Percentiles rank a stretch among this genome's conserved stretches.
Evolutionary conservation across 768 basidiomycete species (phyloP).

Genomic region (Boletellus emodensis): DNA sequence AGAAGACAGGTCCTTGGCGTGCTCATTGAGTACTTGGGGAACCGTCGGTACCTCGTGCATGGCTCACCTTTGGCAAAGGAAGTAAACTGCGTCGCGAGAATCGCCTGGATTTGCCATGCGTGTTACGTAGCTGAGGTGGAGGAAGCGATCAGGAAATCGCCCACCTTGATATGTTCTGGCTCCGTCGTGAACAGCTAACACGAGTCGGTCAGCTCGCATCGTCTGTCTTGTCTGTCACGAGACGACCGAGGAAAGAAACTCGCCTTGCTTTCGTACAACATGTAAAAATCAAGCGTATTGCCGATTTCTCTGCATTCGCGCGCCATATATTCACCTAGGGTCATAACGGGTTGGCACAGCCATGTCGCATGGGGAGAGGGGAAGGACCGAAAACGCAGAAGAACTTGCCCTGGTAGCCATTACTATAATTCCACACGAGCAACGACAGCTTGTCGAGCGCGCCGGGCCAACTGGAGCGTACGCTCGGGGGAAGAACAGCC

Average conservation of each 20-base stretch:
- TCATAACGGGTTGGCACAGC: not conserved
- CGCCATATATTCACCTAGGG: constrained; percentile 10
- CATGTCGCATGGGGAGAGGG: too few relatives aligned
- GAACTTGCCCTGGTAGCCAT: constrained; percentile 47
- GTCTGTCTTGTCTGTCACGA: not conserved
- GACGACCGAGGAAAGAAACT: not conserved
- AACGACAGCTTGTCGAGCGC: constrained; percentile 44
- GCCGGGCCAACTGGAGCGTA: constrained; percentile 38
- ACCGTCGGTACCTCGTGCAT: not conserved
- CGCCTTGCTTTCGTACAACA: constrained; percentile 29
- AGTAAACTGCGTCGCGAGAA: constrained; percentile 44
- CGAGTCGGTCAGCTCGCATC: not conserved
- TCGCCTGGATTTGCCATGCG: constrained; percentile 26
- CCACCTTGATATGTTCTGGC: constrained; percentile 39
- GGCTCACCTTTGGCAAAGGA: constrained; percentile 39
- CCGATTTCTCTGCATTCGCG: constrained; percentile 17
- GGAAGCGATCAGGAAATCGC: not conserved
- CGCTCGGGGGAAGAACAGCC: constrained; percentile 42
- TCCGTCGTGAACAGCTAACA: constrained; percentile 36
- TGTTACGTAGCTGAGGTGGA: not conserved
- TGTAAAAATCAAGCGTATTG: constrained; percentile 19
- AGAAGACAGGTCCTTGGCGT: constrained; percentile 20
- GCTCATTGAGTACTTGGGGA: constrained; percentile 1
- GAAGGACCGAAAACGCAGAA: not conserved
- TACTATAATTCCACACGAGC: constrained; percentile 36